Evolutionary conservation across 139 green algal species (phyloP).

Genomic region (Ulvella scutata): DNA sequence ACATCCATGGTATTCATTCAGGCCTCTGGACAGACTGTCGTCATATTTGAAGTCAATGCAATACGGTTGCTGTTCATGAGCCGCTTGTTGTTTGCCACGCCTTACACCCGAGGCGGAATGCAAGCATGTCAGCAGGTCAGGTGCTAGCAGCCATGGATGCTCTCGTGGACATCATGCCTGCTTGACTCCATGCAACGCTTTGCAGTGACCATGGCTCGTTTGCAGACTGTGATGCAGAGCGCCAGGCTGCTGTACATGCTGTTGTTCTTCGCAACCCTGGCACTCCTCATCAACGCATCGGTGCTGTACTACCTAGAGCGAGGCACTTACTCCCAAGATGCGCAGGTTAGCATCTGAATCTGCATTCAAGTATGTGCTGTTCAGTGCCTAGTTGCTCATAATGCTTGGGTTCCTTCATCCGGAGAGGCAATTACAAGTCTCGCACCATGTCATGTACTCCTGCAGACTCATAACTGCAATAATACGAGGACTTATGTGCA

Average conservation of each 20-base stretch:
- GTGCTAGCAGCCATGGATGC: no score
- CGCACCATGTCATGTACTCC: no score
- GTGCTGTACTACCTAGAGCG: not conserved
- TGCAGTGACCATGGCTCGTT: no score
- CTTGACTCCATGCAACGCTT: no score
- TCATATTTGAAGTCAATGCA: not conserved
- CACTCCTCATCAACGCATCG: not conserved
- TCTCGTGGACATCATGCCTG: no score
- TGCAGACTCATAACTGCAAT: not conserved
- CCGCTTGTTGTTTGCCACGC: not conserved
- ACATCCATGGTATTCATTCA: not conserved
- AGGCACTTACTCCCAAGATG: not conserved
- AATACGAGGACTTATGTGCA: not conserved
- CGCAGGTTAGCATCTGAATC: not conserved
- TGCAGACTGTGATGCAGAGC: not conserved
- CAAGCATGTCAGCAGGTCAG: not conserved
- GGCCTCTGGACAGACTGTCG: not conserved
- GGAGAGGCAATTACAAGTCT: no score
- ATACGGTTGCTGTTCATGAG: not conserved
- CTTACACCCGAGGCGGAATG: not conserved
- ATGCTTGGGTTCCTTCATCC: no score
- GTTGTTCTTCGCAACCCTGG: not conserved
- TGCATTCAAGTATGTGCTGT: not conserved
- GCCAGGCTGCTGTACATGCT: not conserved
- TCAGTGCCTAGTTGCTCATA: no score